Evolutionary conservation across 75 land plant species (phyloP).

Genomic region (Pinus taeda): DNA sequence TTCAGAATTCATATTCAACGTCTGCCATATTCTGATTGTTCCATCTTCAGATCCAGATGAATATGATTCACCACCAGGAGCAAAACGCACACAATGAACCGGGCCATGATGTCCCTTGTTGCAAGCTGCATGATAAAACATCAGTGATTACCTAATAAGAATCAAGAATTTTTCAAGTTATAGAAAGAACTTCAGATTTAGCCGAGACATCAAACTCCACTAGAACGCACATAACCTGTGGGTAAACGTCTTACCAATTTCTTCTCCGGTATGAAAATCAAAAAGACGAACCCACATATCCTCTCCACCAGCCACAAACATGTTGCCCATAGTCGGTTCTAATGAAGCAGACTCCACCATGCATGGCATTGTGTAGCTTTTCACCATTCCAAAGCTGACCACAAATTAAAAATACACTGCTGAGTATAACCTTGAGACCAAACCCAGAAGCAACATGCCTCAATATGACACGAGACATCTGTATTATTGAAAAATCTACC

Average conservation of each 20-base stretch:
- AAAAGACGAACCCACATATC: constrained; percentile 97
- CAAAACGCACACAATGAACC: constrained; percentile 89
- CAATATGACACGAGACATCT: neutral
- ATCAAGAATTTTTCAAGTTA: neutral
- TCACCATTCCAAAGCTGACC: constrained; percentile 85
- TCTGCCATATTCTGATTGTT: constrained; percentile 91
- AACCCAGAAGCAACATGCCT: neutral
- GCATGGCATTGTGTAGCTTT: constrained; percentile 85
- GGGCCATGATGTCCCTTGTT: constrained; percentile 98
- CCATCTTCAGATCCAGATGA: constrained; percentile 98
- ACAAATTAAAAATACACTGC: neutral
- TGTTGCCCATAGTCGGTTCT: constrained; percentile 77
- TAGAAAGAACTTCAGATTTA: neutral
- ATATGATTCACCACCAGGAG: constrained; percentile 95
- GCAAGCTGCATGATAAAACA: constrained; percentile 52
- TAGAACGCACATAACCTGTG: neutral
- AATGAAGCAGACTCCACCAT: constrained; percentile 90
- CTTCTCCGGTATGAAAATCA: constrained; percentile 90
- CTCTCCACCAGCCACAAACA: constrained; percentile 92
- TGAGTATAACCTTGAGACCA: neutral
- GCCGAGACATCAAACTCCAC: neutral
- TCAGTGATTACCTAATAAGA: neutral
- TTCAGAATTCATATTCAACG: constrained; percentile 24
- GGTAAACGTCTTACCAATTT: constrained; percentile 41
- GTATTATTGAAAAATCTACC: neutral